Conservation (phyloP, 306 rosid species). For the Cucurbita pepo region DNA sequence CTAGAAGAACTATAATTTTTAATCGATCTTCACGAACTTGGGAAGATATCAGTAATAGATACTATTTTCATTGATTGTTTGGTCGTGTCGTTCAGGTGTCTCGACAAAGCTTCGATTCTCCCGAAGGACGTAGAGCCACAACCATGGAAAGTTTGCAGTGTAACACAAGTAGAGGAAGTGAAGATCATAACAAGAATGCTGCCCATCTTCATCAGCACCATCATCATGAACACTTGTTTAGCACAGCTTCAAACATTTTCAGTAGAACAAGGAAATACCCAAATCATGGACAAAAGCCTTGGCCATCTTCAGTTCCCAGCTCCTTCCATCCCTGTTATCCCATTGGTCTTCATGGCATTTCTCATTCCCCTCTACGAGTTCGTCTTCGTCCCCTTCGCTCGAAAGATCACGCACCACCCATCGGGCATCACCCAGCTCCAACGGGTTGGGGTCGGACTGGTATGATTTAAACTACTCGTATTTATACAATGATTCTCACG, state of each 20-base stretch:
- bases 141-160: constrained; percentile 59
- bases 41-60: no score
- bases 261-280: constrained; percentile 50
- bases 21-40: no score
- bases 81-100: constrained; percentile 14
- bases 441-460: constrained; percentile 65
- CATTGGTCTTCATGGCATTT: constrained; percentile 42
- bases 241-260: constrained; percentile 91
- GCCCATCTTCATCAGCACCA: constrained; percentile 62
- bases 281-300: constrained; percentile 33
- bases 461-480: constrained; percentile 2
- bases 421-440: constrained; percentile 74
- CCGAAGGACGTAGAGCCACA: constrained; percentile 19
- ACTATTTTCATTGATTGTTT: no score
- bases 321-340: constrained; percentile 62
- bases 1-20: no score
- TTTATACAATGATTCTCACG: no score
- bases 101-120: constrained; percentile 65
- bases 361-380: constrained; percentile 56
- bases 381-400: constrained; percentile 59
- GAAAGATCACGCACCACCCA: constrained; percentile 55
- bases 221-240: constrained; percentile 71
- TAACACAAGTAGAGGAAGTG: constrained; percentile 81
- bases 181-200: constrained; percentile 65
- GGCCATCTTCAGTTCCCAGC: constrained; percentile 50